Conservation (phyloP, 805 yeast genomes). For the Lipomyces sp. region DNA sequence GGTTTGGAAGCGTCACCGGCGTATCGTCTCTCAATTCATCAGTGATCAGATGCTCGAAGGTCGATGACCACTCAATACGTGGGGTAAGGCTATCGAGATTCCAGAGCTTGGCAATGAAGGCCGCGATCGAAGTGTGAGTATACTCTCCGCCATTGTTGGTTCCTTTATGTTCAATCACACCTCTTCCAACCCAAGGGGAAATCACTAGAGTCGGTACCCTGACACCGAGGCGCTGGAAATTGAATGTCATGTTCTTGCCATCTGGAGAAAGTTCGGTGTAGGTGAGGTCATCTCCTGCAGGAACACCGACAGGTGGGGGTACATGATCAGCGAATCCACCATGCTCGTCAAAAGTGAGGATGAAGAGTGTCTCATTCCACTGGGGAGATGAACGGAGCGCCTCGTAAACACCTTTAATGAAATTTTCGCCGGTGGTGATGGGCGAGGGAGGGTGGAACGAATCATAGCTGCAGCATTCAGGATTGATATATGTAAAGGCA, state of each 20-base stretch:
- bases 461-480: constrained; percentile 10
- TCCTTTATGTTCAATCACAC: constrained; percentile 8
- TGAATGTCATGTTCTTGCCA: constrained; percentile 6
- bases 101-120: constrained; percentile 7
- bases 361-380: constrained; percentile 13
- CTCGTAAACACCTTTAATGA: constrained; percentile 13
- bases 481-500: constrained; percentile 12
- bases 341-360: constrained; percentile 15
- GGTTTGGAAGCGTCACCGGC: not conserved
- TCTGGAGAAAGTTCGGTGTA: constrained; percentile 8
- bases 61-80: constrained; percentile 7
- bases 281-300: constrained; percentile 8
- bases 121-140: constrained; percentile 12
- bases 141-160: constrained; percentile 5
- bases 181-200: constrained; percentile 10
- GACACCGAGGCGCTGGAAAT: constrained; percentile 14
- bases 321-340: constrained; percentile 18
- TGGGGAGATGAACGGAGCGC: constrained; percentile 15
- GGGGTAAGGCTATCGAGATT: constrained; percentile 6
- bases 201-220: constrained; percentile 11
- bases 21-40: constrained; percentile 10
- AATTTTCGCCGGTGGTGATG: not conserved
- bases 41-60: constrained; percentile 14
- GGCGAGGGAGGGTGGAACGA: constrained; percentile 15
- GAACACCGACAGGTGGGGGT: constrained; percentile 11